Base-by-base conservation (phyloP, 2,329 filamentous ascomycete species). In the Ceratocystis smalleyi region DNA sequence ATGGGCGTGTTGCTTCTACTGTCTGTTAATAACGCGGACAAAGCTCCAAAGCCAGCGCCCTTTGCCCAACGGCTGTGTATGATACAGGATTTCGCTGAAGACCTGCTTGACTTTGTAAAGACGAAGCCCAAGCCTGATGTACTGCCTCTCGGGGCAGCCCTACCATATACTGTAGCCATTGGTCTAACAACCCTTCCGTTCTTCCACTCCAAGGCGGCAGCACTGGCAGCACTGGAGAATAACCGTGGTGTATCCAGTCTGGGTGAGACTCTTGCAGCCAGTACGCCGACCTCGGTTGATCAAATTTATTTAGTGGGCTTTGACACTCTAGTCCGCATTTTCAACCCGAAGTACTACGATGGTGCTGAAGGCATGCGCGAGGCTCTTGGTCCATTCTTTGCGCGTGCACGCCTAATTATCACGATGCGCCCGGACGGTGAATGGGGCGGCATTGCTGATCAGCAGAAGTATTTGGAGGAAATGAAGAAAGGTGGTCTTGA, bases 261-360 rank as follows among this genome's bases (percentile, higher is more conserved):
- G 35, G 64, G 15, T 35, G 45, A 30, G 17, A n/a, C 54, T n/a
- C 6, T n/a, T n/a, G 17, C 17, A 40, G 8, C 19, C 30, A 19
- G 22, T 22, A 5, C 24, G n/a, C 27, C 22, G 8, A 15, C 17
- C 7, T 59, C 70, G 8, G 70, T 72, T 6, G 75, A 79, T 63
- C 86, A 90, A 69, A 75, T 88, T 3, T 88, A 88, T 70, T 79
- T 91, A 1, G 81, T 83, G 1, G 89, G 89, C 32, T 92, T 84
- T 71, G 88, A 92, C 70, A 92, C 88, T 0, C 74, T 91, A 5
- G 82, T 87, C 17, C 81, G 88, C 22, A 83, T 92, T 62, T 82
- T 88, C 63, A 77, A 88, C 60, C 80, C 86, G 0, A 88, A 87
- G 71, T 92, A 92, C 74, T 89, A 90, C 70, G 71, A 63, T 24